Evolutionary conservation across 1,139 yeast species (phyloP).

Genomic region (Zhuliangozyma blackwelliae): DNA sequence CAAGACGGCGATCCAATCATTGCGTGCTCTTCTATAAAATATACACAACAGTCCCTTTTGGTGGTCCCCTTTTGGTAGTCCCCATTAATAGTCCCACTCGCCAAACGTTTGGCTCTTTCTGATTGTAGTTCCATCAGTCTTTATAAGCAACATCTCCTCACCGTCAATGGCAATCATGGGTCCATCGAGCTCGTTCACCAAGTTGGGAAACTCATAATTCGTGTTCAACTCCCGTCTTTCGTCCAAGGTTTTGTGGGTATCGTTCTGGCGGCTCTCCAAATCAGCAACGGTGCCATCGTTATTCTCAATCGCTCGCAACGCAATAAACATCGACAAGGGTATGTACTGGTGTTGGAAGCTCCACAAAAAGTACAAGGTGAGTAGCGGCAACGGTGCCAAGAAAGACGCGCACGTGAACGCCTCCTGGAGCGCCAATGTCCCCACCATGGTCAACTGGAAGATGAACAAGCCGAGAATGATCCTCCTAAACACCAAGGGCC

Average conservation of each 20-base stretch:
- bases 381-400: slow-evolving; percentile 69
- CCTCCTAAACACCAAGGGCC: slow-evolving; percentile 63
- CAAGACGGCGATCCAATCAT: no score
- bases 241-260: slow-evolving; percentile 46
- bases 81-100: slow-evolving; percentile 13
- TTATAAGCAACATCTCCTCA: slow-evolving; percentile 56
- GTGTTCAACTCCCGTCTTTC: slow-evolving; percentile 65
- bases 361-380: slow-evolving; percentile 66
- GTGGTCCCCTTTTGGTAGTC: no score
- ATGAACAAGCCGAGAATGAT: slow-evolving; percentile 54
- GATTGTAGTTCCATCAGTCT: slow-evolving; percentile 47
- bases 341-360: slow-evolving; percentile 76
- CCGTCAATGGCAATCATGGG: slow-evolving; percentile 74
- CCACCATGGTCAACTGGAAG: slow-evolving; percentile 88
- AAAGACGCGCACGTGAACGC: slow-evolving; percentile 72
- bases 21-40: not conserved
- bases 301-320: slow-evolving; percentile 52
- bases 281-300: slow-evolving; percentile 15
- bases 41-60: not conserved
- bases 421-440: slow-evolving; percentile 73
- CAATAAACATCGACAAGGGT: slow-evolving; percentile 82
- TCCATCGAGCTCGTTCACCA: slow-evolving; percentile 68
- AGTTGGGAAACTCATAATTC: slow-evolving; percentile 72
- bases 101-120: slow-evolving; percentile 13
- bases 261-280: slow-evolving; percentile 9